Percentiles rank a stretch among this genome's conserved stretches.
These are phyloP conservation scores for Cenococcum geophilum DNA, from an alignment of 495 filamentous ascomycete genomes.

Conservation along the genomic window DNA sequence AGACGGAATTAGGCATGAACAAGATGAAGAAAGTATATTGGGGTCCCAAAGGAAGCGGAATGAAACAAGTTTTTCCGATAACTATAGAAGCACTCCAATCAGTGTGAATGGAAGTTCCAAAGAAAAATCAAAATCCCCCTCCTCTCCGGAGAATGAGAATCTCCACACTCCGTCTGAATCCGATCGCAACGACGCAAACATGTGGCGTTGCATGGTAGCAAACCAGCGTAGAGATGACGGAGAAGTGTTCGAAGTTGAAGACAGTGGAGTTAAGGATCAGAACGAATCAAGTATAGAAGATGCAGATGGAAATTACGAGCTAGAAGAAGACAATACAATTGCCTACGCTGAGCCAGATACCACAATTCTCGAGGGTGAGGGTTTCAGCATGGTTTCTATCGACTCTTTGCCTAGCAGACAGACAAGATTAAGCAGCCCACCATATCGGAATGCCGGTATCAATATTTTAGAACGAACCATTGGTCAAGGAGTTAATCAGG, in stretches of 20 bases:
- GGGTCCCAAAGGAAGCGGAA: neutral
- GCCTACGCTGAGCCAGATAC: constrained; percentile 27
- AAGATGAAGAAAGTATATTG: neutral
- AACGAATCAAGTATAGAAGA: neutral
- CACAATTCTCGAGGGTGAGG: constrained; percentile 36
- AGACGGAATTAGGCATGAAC: neutral
- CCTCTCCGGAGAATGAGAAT: neutral
- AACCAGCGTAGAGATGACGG: neutral
- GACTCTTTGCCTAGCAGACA: constrained; percentile 33
- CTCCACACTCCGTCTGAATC: neutral
- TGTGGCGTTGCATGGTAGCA: neutral
- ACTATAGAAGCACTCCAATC: neutral
- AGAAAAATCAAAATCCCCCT: neutral
- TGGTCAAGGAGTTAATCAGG: neutral
- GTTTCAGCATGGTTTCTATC: constrained; percentile 40
- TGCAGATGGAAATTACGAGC: neutral
- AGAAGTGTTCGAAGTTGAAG: neutral
- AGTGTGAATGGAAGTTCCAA: neutral
- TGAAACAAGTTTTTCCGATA: neutral
- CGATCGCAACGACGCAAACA: neutral
- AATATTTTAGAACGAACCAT: neutral
- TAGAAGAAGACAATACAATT: neutral
- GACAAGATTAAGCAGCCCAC: constrained; percentile 13
- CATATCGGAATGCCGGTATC: neutral
- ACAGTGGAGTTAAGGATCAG: neutral